Conservation (phyloP, 176 grass and related monocot genomes). For the Oryza nivara region DNA sequence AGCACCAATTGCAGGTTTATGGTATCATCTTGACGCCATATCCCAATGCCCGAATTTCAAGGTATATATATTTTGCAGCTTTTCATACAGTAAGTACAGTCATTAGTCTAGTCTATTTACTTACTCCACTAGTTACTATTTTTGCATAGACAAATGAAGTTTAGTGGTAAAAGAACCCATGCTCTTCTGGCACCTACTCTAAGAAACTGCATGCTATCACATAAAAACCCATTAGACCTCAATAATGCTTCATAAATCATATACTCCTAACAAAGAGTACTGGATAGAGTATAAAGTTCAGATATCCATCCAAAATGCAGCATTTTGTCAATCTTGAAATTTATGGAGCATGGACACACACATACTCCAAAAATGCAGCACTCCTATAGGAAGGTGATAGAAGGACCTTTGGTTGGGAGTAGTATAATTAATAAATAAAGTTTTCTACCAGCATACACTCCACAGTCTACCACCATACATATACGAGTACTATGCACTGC, state of each 20-base stretch:
- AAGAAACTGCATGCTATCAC: background rate
- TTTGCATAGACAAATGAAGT: background rate
- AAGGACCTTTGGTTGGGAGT: background rate
- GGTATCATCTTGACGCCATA: background rate
- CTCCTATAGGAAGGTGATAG: background rate
- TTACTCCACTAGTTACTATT: background rate
- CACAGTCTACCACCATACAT: background rate
- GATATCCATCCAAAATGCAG: background rate
- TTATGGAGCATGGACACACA: background rate
- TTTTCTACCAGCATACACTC: conserved; percentile 20
- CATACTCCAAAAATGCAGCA: background rate
- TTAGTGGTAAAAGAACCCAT: background rate
- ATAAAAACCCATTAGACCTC: background rate
- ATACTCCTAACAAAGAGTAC: background rate
- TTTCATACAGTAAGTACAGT: background rate
- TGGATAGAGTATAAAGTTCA: background rate
- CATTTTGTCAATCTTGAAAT: background rate
- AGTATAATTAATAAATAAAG: background rate
- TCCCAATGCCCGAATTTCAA: background rate
- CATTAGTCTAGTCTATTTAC: background rate
- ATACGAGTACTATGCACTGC: background rate
- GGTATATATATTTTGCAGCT: background rate
- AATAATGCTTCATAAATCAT: background rate
- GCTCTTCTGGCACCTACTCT: background rate
- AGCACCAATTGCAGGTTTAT: background rate